phyloP scores from a whole-genome alignment of 164 flowering plant species.

The Aristolochia contorta region DNA sequence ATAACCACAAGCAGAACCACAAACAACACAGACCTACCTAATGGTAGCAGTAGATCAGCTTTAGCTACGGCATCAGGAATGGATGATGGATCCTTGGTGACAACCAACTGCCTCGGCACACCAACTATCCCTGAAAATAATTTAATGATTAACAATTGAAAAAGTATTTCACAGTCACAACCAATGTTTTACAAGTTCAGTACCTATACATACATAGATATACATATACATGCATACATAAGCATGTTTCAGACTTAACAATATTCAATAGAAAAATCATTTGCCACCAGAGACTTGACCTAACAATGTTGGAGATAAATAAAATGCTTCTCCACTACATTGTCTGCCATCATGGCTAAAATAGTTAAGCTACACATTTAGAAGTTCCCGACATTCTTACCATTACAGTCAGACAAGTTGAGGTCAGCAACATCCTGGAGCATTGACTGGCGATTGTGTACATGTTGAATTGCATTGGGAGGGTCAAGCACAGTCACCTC shows the following conservation, averaged over 20 bases:
- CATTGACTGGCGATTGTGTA: constrained; percentile 83
- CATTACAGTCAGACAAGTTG: constrained; percentile 54
- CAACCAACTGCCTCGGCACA: constrained; percentile 68
- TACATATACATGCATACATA: too few relatives aligned
- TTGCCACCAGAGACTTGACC: too few relatives aligned
- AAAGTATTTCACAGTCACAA: not conserved
- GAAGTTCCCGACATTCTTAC: constrained; percentile 23
- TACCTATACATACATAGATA: too few relatives aligned
- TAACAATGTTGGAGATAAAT: too few relatives aligned
- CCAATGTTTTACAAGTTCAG: not conserved
- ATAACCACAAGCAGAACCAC: not conserved
- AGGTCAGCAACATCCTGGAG: constrained; percentile 88
- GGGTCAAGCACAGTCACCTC: constrained; percentile 97
- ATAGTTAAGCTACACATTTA: not conserved
- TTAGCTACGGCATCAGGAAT: constrained; percentile 55
- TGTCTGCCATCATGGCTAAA: not conserved
- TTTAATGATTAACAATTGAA: not conserved
- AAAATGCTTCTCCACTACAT: too few relatives aligned
- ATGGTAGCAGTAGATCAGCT: constrained; percentile 62
- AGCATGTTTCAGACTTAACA: too few relatives aligned
- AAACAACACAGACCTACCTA: constrained; percentile 32
- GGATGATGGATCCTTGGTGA: constrained; percentile 44
- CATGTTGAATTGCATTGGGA: constrained; percentile 84
- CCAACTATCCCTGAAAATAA: constrained; percentile 48
- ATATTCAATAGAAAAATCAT: too few relatives aligned